These are phyloP conservation scores for Acer yangbiense DNA, from an alignment of 345 rosid species.

Conservation along the genomic window DNA sequence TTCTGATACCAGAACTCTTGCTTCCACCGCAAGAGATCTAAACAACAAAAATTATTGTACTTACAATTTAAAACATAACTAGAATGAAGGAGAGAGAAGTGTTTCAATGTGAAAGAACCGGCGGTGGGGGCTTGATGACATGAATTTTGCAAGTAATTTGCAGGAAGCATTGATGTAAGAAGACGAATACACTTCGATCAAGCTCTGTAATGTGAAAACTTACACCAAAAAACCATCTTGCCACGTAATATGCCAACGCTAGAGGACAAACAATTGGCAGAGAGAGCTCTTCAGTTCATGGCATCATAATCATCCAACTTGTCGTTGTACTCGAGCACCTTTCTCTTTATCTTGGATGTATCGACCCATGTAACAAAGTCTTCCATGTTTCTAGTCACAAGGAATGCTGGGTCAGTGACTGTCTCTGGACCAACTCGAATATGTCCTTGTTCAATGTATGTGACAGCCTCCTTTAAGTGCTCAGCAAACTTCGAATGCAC, in stretches of 20 bases:
- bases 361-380: constrained; percentile 96
- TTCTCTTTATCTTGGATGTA: constrained; percentile 85
- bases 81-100: too few relatives aligned
- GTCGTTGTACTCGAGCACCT: constrained; percentile 80
- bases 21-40: too few relatives aligned
- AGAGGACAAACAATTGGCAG: neutral
- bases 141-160: constrained; percentile 53
- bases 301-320: constrained; percentile 84
- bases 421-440: constrained; percentile 92
- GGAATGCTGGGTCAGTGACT: constrained; percentile 81
- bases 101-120: constrained; percentile 23
- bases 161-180: constrained; percentile 64
- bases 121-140: too few relatives aligned
- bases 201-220: too few relatives aligned
- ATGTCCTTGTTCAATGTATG: constrained; percentile 96
- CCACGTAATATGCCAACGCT: neutral
- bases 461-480: constrained; percentile 83
- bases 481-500: constrained; percentile 77
- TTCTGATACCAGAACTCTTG: too few relatives aligned
- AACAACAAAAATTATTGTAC: too few relatives aligned
- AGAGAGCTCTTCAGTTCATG: constrained; percentile 41
- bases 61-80: too few relatives aligned
- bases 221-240: too few relatives aligned
- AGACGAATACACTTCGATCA: constrained; percentile 27
- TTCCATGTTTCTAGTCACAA: constrained; percentile 91